A percentile compares a stretch with the other conserved stretches of the same genome.
phyloP scores from a whole-genome alignment of 352 stramenopile genomes.

The Phytophthora nicotianae region DNA sequence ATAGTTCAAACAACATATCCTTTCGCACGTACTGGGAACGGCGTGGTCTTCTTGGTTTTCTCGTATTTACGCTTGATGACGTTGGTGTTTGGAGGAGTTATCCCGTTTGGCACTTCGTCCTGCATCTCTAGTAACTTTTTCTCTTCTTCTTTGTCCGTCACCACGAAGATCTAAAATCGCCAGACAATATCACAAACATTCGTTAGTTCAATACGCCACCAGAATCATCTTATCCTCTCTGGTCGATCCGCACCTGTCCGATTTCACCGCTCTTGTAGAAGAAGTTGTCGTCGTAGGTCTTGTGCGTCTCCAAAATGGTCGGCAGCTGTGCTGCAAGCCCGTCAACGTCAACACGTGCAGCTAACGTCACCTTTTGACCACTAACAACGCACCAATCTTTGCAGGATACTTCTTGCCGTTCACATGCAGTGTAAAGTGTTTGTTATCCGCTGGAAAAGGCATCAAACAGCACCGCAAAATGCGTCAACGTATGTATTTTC shows the following conservation, averaged over 20 bases:
- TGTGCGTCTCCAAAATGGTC: conserved; percentile 88
- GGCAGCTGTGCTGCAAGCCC: conserved; percentile 71
- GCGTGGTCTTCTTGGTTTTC: conserved; percentile 84
- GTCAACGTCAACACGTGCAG: neutral
- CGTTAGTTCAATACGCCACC: neutral
- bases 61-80: conserved; percentile 89
- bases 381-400: conserved; percentile 77
- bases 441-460: conserved; percentile 73
- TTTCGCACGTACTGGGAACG: conserved; percentile 63
- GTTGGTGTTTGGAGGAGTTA: conserved; percentile 88
- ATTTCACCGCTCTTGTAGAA: conserved; percentile 91
- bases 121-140: conserved; percentile 61
- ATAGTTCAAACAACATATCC: neutral
- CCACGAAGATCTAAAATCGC: conserved; percentile 78
- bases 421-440: conserved; percentile 81
- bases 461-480: neutral
- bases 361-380: conserved; percentile 22
- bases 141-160: conserved; percentile 82
- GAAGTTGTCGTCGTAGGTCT: conserved; percentile 90
- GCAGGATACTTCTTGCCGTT: conserved; percentile 79
- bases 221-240: neutral
- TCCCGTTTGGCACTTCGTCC: conserved; percentile 69
- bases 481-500: conserved; percentile 10
- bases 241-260: conserved; percentile 52
- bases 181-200: conserved; percentile 1